Evolutionary conservation across 176 grass and related monocot species (phyloP).

Genomic region (Elymus sibiricus): DNA sequence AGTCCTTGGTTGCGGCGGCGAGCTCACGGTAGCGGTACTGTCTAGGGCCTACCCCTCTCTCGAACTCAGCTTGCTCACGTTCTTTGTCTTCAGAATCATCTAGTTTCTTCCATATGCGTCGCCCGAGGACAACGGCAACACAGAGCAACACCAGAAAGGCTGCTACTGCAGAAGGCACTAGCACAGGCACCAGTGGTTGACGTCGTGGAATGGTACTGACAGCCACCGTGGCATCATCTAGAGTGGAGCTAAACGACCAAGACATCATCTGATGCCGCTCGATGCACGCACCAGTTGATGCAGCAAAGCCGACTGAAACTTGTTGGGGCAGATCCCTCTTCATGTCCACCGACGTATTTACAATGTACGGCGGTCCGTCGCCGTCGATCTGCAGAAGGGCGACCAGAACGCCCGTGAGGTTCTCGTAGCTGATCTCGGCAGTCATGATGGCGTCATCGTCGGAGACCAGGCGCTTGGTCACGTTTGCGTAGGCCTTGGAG

Average conservation of each 20-base stretch:
- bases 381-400: not conserved
- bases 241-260: conserved; percentile 7
- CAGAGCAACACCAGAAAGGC: not conserved
- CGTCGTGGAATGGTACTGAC: no score
- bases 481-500: no score
- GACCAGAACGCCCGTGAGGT: not conserved
- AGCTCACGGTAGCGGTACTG: no score
- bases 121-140: not conserved
- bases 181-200: not conserved
- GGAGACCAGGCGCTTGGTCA: no score
- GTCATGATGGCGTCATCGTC: no score
- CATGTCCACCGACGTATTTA: not conserved
- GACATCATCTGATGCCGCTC: not conserved
- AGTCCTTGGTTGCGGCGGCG: no score
- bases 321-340: no score
- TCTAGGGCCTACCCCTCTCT: no score
- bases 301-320: conserved; percentile 35
- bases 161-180: not conserved
- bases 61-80: no score
- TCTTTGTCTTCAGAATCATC: not conserved
- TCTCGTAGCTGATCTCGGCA: not conserved
- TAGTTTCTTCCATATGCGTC: not conserved
- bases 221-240: not conserved
- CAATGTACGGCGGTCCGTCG: not conserved
- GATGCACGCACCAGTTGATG: not conserved